Base-by-base conservation (phyloP, 2,329 filamentous ascomycete genomes). In the Penicillium oxalicum region DNA sequence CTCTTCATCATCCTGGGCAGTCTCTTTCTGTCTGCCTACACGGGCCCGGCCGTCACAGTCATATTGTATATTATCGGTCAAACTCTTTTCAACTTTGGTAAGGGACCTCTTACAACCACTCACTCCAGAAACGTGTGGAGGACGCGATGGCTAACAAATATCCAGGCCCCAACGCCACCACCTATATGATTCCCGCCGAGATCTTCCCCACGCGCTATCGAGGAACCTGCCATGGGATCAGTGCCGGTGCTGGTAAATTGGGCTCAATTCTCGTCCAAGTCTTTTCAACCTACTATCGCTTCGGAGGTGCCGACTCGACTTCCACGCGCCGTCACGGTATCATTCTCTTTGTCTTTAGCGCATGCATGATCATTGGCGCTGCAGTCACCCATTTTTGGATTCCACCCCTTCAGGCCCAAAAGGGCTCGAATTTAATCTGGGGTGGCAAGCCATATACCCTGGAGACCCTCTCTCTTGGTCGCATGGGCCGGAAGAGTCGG, bases 151-250 rank as follows among this genome's bases (percentile, higher is more conserved):
- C 45, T 47, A 44, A 51, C 26, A 26, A 28, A 11, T 24, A 33
- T 4, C 12, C 40, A 67, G 67, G 66, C 18, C 68, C 68, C 32
- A 71, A 70, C 41, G 66, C 65, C 53, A 70, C 70, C 33, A 72
- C 66, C 5, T 70, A 70, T 49, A 72, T 75, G 57, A 75, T 80
- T 34, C 74, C 77, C n/a, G 77, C 76, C 9, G 77, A 80, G 52
- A 70, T 78, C 44, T 81, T 80, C 53, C 78, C 78, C 3, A 80
- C 77, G 0, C 69, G 74, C 13, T 80, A 79, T 56, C 72, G 77
- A 13, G 77, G 71, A 45, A 76, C 74, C 1, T 77, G 73, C 50
- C 75, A 80, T 57, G 78, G 77, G 18, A 72, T 80, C 50, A 71
- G 73, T 27, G 78, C 78, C n/a, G 77, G 70, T 1, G 60, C 70